A percentile compares a stretch with the other conserved stretches of the same genome.
phyloP scores from a whole-genome alignment of 108 stramenopile genomes.

The Cyclostephanos invisitatus region DNA sequence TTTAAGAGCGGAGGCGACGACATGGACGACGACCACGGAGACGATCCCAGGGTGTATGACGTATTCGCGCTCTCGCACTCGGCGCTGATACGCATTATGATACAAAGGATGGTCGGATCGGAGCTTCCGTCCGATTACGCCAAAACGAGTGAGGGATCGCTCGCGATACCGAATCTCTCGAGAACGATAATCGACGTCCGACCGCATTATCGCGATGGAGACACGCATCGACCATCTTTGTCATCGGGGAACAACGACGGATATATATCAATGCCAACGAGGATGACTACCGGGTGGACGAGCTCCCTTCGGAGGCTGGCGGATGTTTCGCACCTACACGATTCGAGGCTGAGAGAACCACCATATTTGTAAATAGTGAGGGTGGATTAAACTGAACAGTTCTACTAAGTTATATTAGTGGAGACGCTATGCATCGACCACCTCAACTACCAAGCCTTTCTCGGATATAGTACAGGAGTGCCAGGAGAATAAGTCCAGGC shows the following conservation, averaged over 20 bases:
- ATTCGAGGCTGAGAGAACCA: background rate
- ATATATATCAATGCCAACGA: background rate
- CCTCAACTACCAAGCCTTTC: constrained; percentile 46
- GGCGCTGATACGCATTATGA: constrained; percentile 51
- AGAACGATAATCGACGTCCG: constrained; percentile 42
- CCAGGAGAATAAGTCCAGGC: constrained; percentile 43
- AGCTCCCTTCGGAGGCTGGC: constrained; percentile 26
- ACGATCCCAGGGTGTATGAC: constrained; percentile 27
- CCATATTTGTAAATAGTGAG: constrained; percentile 19
- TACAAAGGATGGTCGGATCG: constrained; percentile 45
- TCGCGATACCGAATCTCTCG: constrained; percentile 45
- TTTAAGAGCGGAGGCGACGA: background rate
- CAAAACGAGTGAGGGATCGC: constrained; percentile 33
- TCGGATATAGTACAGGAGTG: constrained; percentile 48
- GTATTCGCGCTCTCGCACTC: constrained; percentile 64
- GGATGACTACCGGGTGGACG: constrained; percentile 8
- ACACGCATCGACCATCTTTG: background rate
- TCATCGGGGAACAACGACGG: background rate
- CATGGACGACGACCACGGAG: background rate
- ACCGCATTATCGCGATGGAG: background rate
- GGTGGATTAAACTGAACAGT: too few relatives aligned
- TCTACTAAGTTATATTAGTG: too few relatives aligned
- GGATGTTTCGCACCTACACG: constrained; percentile 40
- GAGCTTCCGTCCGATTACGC: constrained; percentile 36
- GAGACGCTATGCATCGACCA: constrained; percentile 1